A percentile compares a stretch with the other conserved stretches of the same genome.
Conservation (phyloP, 2,329 filamentous ascomycete genomes). For the Sporothrix inflata region DNA sequence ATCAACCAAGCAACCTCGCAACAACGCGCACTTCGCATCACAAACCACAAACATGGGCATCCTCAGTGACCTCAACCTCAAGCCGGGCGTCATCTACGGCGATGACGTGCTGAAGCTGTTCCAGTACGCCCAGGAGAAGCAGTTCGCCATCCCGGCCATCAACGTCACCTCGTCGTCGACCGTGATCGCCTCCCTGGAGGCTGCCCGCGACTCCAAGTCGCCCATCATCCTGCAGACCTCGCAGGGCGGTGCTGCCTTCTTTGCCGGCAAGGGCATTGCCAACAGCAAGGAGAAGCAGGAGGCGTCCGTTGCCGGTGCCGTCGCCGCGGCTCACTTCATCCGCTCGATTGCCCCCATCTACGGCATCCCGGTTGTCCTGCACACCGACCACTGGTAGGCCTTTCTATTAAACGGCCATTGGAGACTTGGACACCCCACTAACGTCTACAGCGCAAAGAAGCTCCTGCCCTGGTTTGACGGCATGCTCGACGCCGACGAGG, state of each 20-base stretch:
- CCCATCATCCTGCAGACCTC: constrained; percentile 93
- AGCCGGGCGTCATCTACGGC: constrained; percentile 58
- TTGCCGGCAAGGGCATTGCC: constrained; percentile 85
- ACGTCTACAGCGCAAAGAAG: constrained; percentile 84
- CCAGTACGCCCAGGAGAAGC: constrained; percentile 84
- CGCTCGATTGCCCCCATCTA: constrained; percentile 84
- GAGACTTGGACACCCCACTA: neutral
- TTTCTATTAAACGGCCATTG: no score
- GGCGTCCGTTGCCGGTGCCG: constrained; percentile 83
- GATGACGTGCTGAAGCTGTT: constrained; percentile 69
- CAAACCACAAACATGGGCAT: constrained; percentile 38
- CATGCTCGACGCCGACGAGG: constrained; percentile 92
- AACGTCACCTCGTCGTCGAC: constrained; percentile 92
- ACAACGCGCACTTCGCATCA: neutral
- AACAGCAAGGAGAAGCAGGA: constrained; percentile 85
- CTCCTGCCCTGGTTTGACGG: constrained; percentile 96
- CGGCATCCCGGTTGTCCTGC: constrained; percentile 86
- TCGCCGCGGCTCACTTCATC: constrained; percentile 93
- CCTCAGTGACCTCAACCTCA: constrained; percentile 51
- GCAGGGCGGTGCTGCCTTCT: constrained; percentile 92
- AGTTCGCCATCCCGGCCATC: constrained; percentile 86
- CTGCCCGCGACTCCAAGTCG: constrained; percentile 86
- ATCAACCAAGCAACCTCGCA: constrained; percentile 4
- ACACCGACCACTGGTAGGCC: constrained; percentile 78
- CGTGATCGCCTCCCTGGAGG: constrained; percentile 69